phyloP scores from a whole-genome alignment of 352 stramenopile species.

The Pythium brachiatum region DNA sequence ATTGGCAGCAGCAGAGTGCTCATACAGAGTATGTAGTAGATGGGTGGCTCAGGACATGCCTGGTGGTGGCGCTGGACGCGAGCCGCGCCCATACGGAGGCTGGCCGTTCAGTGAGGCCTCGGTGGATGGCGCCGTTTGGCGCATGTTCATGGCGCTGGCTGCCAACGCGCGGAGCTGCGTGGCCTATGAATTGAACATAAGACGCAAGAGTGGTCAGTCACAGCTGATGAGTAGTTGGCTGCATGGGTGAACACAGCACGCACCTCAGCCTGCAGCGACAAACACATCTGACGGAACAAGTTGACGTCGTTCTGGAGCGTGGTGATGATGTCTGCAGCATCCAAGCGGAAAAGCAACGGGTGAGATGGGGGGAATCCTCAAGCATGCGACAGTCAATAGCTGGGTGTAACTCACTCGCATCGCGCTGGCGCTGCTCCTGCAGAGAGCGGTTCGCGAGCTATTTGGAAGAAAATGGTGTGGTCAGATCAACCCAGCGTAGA shows the following conservation, averaged over 20 bases:
- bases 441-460: slow-evolving; percentile 66
- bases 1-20: neutral
- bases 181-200: slow-evolving; percentile 4
- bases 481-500: no score
- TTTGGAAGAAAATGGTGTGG: neutral
- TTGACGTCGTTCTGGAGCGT: slow-evolving; percentile 74
- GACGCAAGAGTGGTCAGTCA: neutral
- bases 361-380: no score
- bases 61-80: slow-evolving; percentile 39
- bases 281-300: slow-evolving; percentile 82
- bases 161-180: slow-evolving; percentile 20
- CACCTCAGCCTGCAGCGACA: slow-evolving; percentile 77
- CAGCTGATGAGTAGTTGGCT: neutral
- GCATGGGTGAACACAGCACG: neutral
- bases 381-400: no score
- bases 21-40: no score
- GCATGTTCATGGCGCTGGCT: neutral
- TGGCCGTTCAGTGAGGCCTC: slow-evolving; percentile 5
- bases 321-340: slow-evolving; percentile 48
- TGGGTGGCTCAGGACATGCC: slow-evolving; percentile 45
- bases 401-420: slow-evolving; percentile 51
- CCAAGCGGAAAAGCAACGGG: neutral
- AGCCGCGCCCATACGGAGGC: neutral
- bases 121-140: neutral
- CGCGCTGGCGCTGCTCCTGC: slow-evolving; percentile 65